phyloP scores from a whole-genome alignment of 257 asterid species.

The Coffea canephora region DNA sequence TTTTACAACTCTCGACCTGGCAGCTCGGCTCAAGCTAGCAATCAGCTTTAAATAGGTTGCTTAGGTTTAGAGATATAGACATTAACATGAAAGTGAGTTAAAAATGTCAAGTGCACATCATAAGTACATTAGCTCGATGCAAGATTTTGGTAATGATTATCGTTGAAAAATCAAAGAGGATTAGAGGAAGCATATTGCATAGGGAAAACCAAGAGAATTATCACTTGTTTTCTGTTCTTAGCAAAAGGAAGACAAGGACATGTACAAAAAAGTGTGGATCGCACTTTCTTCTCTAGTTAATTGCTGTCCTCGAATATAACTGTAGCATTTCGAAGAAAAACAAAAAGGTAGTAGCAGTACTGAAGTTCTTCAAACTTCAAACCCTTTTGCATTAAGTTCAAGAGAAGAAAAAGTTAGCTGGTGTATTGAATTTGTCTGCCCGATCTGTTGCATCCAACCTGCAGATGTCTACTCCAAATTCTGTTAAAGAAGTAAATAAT shows the following conservation, averaged over 20 bases:
- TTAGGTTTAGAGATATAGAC: too few relatives aligned
- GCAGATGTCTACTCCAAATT: conserved; percentile 15
- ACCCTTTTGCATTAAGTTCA: neutral
- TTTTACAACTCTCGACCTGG: too few relatives aligned
- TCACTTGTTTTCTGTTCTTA: conserved; percentile 1
- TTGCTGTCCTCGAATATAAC: neutral
- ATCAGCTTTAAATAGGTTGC: too few relatives aligned
- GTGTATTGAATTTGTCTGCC: conserved; percentile 23
- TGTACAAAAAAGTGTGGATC: neutral
- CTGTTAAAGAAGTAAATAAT: conserved; percentile 10
- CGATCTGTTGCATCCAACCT: conserved; percentile 24
- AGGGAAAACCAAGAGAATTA: conserved; percentile 4
- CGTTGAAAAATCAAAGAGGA: neutral
- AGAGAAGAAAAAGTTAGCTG: neutral
- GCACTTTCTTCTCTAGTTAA: neutral
- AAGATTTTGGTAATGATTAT: too few relatives aligned
- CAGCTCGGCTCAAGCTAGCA: too few relatives aligned
- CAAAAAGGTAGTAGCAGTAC: neutral
- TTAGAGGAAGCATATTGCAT: neutral
- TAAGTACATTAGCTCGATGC: neutral
- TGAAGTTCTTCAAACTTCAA: neutral
- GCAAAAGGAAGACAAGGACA: neutral
- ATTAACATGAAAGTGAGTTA: too few relatives aligned
- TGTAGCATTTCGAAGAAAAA: neutral
- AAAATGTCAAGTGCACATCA: neutral